Conservation (phyloP, 2,329 filamentous ascomycete genomes). For the Beauveria sp. region DNA sequence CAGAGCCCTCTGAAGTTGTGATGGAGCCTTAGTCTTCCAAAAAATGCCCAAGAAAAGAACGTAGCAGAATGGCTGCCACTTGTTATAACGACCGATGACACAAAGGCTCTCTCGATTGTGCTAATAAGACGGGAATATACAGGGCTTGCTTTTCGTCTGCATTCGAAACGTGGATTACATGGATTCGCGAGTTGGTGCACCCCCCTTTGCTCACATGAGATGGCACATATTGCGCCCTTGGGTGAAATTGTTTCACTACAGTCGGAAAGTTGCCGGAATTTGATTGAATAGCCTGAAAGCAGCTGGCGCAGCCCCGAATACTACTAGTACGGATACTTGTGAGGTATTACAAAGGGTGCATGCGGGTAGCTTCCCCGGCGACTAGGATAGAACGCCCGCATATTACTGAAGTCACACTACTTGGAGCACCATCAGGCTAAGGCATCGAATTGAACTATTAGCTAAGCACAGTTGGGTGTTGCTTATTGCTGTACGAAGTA, state of each 20-base stretch:
- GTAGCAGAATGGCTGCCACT: too few relatives aligned
- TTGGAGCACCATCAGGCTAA: not conserved
- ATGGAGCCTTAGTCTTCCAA: too few relatives aligned
- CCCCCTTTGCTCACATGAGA: not conserved
- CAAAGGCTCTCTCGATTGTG: too few relatives aligned
- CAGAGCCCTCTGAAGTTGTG: too few relatives aligned
- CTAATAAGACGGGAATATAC: too few relatives aligned
- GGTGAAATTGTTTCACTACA: not conserved
- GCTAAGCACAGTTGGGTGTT: not conserved
- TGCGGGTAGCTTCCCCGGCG: conserved; percentile 1
- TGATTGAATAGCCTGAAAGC: not conserved
- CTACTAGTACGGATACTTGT: too few relatives aligned
- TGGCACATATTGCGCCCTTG: not conserved
- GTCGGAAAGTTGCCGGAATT: not conserved
- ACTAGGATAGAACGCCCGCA: not conserved
- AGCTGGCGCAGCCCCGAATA: not conserved
- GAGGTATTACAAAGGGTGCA: not conserved
- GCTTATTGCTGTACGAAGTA: too few relatives aligned
- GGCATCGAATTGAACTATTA: not conserved
- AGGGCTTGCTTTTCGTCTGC: too few relatives aligned
- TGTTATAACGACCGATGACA: too few relatives aligned
- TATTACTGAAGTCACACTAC: not conserved
- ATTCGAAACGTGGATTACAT: too few relatives aligned
- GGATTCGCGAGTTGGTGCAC: not conserved
- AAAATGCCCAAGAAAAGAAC: too few relatives aligned